Conservation (phyloP, 208 protist genomes). For the Trypanosoma theileri region DNA sequence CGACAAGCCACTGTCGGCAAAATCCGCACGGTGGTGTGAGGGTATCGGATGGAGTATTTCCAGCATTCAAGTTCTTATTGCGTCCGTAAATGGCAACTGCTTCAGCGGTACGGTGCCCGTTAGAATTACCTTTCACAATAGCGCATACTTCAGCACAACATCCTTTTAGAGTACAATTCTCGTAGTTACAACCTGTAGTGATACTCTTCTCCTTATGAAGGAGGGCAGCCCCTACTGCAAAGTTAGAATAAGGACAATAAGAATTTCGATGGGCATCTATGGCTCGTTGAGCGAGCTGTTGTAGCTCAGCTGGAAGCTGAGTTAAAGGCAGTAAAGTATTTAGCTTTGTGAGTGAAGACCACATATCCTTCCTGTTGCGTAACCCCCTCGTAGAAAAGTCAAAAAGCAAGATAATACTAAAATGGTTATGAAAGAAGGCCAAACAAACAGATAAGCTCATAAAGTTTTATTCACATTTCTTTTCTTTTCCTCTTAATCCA, state of each 20-base stretch:
- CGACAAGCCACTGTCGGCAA: constrained; percentile 80
- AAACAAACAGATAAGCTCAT: constrained; percentile 5
- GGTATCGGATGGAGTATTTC: constrained; percentile 30
- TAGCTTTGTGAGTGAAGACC: neutral
- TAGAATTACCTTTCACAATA: constrained; percentile 74
- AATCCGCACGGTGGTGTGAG: constrained; percentile 80
- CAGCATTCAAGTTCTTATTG: constrained; percentile 23
- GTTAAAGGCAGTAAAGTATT: constrained; percentile 45
- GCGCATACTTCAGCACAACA: constrained; percentile 86
- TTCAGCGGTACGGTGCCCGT: constrained; percentile 62
- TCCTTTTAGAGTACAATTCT: constrained; percentile 78
- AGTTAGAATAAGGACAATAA: constrained; percentile 82
- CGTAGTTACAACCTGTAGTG: constrained; percentile 83
- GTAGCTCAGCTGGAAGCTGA: constrained; percentile 41
- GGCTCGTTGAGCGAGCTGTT: constrained; percentile 42
- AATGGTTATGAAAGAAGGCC: constrained; percentile 10
- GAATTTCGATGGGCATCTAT: constrained; percentile 49
- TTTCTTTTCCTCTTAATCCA: neutral
- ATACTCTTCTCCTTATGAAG: constrained; percentile 62
- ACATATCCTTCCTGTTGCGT: neutral
- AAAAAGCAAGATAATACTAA: too few species aligned
- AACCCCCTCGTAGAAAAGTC: too few species aligned
- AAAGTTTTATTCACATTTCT: neutral
- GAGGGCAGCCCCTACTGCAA: constrained; percentile 77
- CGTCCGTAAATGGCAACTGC: constrained; percentile 81